phyloP scores from a whole-genome alignment of 1,284 basidiomycete species.

The Boletus smithii region DNA sequence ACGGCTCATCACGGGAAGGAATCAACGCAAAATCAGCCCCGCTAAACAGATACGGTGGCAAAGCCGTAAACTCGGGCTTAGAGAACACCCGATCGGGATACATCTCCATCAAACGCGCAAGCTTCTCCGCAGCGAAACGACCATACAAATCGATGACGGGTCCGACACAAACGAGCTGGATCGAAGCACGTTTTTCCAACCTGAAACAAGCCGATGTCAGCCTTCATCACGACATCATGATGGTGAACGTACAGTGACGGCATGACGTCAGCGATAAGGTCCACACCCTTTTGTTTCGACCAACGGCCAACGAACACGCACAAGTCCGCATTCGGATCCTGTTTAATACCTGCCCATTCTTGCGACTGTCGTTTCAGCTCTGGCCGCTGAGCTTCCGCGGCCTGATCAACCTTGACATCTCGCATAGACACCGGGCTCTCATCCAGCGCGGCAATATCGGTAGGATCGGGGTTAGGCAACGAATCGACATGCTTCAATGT shows the following conservation, averaged over 20 bases:
- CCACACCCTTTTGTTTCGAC: slow-evolving; percentile 96
- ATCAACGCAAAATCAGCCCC: slow-evolving; percentile 93
- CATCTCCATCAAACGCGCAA: slow-evolving; percentile 88
- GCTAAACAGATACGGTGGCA: slow-evolving; percentile 90
- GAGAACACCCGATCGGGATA: slow-evolving; percentile 91
- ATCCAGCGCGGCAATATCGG: slow-evolving; percentile 88
- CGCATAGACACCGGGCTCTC: slow-evolving; percentile 69
- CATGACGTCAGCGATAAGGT: slow-evolving; percentile 92
- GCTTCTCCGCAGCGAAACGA: slow-evolving; percentile 89
- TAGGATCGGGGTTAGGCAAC: slow-evolving; percentile 88
- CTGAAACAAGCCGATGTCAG: slow-evolving; percentile 36
- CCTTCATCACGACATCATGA: slow-evolving; percentile 5
- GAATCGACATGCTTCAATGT: slow-evolving; percentile 93
- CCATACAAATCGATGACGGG: slow-evolving; percentile 94
- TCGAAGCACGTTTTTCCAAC: slow-evolving; percentile 79
- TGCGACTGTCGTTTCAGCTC: slow-evolving; percentile 88
- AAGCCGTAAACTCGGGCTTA: slow-evolving; percentile 89
- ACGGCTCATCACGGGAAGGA: slow-evolving; percentile 91
- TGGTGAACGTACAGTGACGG: slow-evolving; percentile 65
- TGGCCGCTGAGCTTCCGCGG: slow-evolving; percentile 83
- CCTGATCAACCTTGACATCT: slow-evolving; percentile 74
- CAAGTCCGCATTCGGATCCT: slow-evolving; percentile 83
- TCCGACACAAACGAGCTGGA: slow-evolving; percentile 86
- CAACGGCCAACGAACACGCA: slow-evolving; percentile 95
- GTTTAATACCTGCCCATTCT: slow-evolving; percentile 89